Percentiles rank a stretch among this genome's conserved stretches.
Evolutionary conservation across 1,284 basidiomycete species (phyloP).

Genomic region (Abortiporus biennis): DNA sequence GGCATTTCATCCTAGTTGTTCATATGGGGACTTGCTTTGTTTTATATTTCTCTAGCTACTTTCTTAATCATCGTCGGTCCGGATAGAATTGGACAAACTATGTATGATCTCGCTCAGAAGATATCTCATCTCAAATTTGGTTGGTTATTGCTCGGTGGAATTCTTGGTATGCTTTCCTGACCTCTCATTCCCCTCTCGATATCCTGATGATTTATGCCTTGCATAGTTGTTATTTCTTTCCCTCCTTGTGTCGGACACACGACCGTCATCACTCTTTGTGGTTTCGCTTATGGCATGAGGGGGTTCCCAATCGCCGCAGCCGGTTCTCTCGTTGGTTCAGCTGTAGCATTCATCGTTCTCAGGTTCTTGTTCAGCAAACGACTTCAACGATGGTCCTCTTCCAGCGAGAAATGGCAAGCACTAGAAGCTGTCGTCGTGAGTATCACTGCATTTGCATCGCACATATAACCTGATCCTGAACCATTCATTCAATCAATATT

Average conservation of each 20-base stretch:
- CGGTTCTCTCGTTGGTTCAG: constrained; percentile 63
- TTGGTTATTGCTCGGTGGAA: constrained; percentile 47
- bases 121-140: constrained; percentile 57
- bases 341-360: constrained; percentile 56
- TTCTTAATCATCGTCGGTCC: constrained; percentile 53
- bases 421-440: constrained; percentile 69
- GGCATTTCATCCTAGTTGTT: constrained; percentile 24
- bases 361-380: constrained; percentile 52
- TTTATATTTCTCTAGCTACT: constrained; percentile 38
- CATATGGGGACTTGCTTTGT: constrained; percentile 36
- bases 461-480: not conserved
- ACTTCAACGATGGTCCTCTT: constrained; percentile 50
- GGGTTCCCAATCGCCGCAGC: constrained; percentile 62
- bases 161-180: constrained; percentile 40
- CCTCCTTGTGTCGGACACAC: constrained; percentile 79
- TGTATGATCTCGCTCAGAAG: constrained; percentile 63
- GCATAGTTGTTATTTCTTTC: constrained; percentile 58
- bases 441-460: constrained; percentile 11
- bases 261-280: constrained; percentile 59
- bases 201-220: constrained; percentile 1
- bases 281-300: constrained; percentile 77
- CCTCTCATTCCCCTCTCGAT: constrained; percentile 3
- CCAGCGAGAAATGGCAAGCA: constrained; percentile 72
- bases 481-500: not conserved
- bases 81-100: constrained; percentile 56